A percentile compares a stretch with the other conserved stretches of the same genome.
Conservation (phyloP, 352 stramenopile genomes). For the Globisporangium cederbergense region DNA sequence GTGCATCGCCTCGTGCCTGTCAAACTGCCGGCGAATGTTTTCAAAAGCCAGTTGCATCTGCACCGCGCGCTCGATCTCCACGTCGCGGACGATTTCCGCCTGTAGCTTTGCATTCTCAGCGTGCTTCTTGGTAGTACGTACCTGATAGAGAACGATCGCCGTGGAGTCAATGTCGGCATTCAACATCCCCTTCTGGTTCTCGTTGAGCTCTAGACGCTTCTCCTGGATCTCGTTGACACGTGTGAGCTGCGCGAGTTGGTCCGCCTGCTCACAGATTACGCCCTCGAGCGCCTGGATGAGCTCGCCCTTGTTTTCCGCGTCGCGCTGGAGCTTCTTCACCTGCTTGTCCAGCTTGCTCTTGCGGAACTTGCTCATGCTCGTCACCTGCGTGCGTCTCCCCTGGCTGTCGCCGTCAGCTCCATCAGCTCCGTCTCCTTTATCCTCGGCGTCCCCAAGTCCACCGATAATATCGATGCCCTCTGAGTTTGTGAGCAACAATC, state of each 20-base stretch:
- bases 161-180: constrained; percentile 43
- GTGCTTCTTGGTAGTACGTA: constrained; percentile 17
- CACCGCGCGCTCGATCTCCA: constrained; percentile 44
- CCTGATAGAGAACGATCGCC: constrained; percentile 20
- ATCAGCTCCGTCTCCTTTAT: constrained; percentile 1
- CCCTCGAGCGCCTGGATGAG: constrained; percentile 46
- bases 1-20: constrained; percentile 41
- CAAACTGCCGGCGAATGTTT: constrained; percentile 36
- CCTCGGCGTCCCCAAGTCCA: not conserved
- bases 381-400: constrained; percentile 25
- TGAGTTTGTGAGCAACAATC: constrained; percentile 10
- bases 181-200: constrained; percentile 54
- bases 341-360: constrained; percentile 66
- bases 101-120: constrained; percentile 28
- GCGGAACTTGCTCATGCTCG: constrained; percentile 61
- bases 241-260: constrained; percentile 39
- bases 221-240: constrained; percentile 41
- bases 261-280: constrained; percentile 53
- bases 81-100: constrained; percentile 39
- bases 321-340: constrained; percentile 55
- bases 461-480: constrained; percentile 6
- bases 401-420: constrained; percentile 9
- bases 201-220: constrained; percentile 31
- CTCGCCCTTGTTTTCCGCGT: constrained; percentile 41
- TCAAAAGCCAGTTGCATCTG: constrained; percentile 40